Evolutionary conservation across 371 early-diverging fungal species (phyloP).

Genomic region (Syncephalastrum racemosum): DNA sequence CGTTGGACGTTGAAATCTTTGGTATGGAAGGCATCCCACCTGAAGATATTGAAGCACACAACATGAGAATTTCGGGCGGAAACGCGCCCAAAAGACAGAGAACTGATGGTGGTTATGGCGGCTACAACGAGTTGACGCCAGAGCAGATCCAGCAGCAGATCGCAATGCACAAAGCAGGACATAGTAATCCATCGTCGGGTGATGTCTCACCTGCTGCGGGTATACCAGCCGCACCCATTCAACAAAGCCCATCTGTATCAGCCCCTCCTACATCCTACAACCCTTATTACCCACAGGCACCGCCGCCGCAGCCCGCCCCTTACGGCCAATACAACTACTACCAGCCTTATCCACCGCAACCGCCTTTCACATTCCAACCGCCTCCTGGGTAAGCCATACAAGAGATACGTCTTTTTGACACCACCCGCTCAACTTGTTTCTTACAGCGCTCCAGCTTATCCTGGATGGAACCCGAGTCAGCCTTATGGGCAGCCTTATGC

Average conservation of each 20-base stretch:
- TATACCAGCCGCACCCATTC: constrained; percentile 12
- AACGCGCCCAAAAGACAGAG: constrained; percentile 27
- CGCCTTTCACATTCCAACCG: constrained; percentile 17
- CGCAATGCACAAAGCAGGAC: constrained; percentile 39
- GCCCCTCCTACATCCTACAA: constrained; percentile 14
- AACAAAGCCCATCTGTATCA: constrained; percentile 8
- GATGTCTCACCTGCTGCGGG: constrained; percentile 4
- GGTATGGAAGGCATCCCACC: constrained; percentile 95
- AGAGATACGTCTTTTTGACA: no score
- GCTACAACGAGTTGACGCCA: constrained; percentile 39
- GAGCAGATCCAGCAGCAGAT: constrained; percentile 43
- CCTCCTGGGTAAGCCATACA: constrained; percentile 16
- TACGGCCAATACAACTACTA: constrained; percentile 5
- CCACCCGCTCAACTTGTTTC: not conserved
- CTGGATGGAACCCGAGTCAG: constrained; percentile 9
- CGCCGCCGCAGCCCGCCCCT: constrained; percentile 2
- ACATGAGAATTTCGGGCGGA: constrained; percentile 42
- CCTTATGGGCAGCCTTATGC: constrained; percentile 6
- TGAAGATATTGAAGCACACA: constrained; percentile 74
- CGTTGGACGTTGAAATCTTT: constrained; percentile 87
- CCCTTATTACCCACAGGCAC: constrained; percentile 13
- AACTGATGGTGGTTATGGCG: constrained; percentile 22
- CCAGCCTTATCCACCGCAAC: constrained; percentile 14
- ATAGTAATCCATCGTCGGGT: constrained; percentile 8
- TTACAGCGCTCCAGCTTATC: constrained; percentile 13